Conservation (phyloP, 208 protist species). For the Polymyxa betae region DNA sequence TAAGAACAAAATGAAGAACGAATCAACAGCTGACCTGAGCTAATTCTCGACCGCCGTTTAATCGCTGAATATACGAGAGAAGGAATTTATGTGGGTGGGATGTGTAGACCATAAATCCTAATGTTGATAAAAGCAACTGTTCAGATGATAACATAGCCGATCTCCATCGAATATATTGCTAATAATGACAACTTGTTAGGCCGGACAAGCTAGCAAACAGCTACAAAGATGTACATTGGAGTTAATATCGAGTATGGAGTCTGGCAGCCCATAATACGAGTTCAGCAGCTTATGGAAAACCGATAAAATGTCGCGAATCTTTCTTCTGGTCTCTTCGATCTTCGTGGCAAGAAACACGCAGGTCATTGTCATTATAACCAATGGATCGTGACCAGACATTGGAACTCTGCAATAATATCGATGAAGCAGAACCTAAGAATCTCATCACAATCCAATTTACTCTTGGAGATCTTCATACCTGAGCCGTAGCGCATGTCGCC, state of each 20-base stretch:
- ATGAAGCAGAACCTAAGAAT: slow-evolving; percentile 26
- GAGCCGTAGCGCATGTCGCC: slow-evolving; percentile 6
- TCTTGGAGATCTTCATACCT: not conserved
- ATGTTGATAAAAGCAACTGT: not conserved
- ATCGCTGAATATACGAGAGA: slow-evolving; percentile 37
- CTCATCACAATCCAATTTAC: not conserved
- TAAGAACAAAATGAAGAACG: not conserved
- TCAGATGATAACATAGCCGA: not conserved
- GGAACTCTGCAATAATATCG: slow-evolving; percentile 7
- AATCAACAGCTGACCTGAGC: not conserved
- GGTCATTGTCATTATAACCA: slow-evolving; percentile 5
- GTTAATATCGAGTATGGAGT: not conserved
- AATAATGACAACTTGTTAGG: not conserved
- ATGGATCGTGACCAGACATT: slow-evolving; percentile 37
- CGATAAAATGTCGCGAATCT: slow-evolving; percentile 35
- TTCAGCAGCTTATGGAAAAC: not conserved
- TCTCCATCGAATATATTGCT: slow-evolving; percentile 15
- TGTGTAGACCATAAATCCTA: slow-evolving; percentile 43
- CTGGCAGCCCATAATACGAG: not conserved
- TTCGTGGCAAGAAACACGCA: slow-evolving; percentile 38
- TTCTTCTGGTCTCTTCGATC: slow-evolving; percentile 41
- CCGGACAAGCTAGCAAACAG: not conserved
- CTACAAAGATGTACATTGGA: not conserved
- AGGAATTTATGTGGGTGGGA: slow-evolving; percentile 52
- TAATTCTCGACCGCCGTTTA: slow-evolving; percentile 23